A percentile compares a stretch with the other conserved stretches of the same genome.
Evolutionary conservation across 345 rosid genomes (phyloP).

Genomic region (Linum trigynum): DNA sequence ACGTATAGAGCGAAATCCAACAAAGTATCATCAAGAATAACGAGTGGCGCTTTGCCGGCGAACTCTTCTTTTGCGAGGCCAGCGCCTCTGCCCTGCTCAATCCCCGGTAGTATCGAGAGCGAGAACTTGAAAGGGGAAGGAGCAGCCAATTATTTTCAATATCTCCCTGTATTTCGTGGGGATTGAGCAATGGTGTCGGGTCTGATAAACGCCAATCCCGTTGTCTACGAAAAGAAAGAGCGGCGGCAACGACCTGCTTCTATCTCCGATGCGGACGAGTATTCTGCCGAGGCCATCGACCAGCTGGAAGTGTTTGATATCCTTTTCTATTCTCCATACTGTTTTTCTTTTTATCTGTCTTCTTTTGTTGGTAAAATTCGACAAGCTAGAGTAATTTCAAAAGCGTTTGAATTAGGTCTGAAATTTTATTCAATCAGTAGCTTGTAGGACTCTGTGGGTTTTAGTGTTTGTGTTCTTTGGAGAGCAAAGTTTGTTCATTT

Average conservation of each 20-base stretch:
- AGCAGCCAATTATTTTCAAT: too few species aligned
- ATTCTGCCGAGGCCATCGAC: constrained; percentile 62
- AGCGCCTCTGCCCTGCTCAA: too few species aligned
- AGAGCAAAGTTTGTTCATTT: background rate
- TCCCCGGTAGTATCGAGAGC: too few species aligned
- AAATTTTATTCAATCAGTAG: too few species aligned
- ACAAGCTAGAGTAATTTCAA: too few species aligned
- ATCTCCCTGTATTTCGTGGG: background rate
- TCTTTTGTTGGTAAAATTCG: background rate
- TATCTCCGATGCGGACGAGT: constrained; percentile 33
- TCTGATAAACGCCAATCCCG: constrained; percentile 73
- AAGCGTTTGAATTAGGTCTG: too few species aligned
- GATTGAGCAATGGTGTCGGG: constrained; percentile 46
- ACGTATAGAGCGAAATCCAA: too few species aligned
- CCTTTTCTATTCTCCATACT: constrained; percentile 24
- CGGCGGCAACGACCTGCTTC: constrained; percentile 40
- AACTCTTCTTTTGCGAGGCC: too few species aligned
- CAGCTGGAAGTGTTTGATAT: constrained; percentile 87
- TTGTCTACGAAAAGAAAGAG: constrained; percentile 60
- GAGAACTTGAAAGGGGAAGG: too few species aligned
- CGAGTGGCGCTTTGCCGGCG: too few species aligned
- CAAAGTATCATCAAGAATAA: too few species aligned
- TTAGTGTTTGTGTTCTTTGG: background rate
- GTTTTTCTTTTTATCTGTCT: background rate
- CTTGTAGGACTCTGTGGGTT: background rate